Conservation (phyloP, 2,329 filamentous ascomycete species). For the Colletotrichum lindemuthianum region DNA sequence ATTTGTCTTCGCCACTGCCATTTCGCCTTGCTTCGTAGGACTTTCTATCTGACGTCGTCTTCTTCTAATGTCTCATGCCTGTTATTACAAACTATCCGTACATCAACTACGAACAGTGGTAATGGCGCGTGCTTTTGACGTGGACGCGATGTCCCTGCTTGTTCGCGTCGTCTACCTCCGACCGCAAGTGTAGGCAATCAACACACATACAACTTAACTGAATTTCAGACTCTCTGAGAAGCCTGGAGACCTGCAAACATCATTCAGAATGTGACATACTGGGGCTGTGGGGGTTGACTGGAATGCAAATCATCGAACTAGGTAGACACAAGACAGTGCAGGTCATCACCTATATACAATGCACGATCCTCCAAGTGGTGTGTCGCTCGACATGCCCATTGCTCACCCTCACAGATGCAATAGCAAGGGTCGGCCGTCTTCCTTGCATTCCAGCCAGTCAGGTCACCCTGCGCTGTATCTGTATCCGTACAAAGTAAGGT, state of each 20-base stretch:
- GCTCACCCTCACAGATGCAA: slow-evolving; percentile 27
- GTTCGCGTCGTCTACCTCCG: not conserved
- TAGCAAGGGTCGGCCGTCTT: slow-evolving; percentile 16
- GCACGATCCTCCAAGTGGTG: not conserved
- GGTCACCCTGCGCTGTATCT: not conserved
- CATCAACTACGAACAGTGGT: no score
- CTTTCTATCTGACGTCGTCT: no score
- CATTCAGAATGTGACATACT: not conserved
- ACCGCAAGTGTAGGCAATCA: slow-evolving; percentile 18
- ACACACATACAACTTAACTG: slow-evolving; percentile 16
- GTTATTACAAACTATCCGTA: no score
- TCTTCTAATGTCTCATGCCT: no score
- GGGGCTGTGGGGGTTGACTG: no score
- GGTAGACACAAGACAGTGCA: no score
- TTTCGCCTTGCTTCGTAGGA: no score
- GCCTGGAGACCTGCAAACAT: slow-evolving; percentile 1
- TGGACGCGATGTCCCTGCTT: not conserved
- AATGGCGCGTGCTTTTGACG: no score
- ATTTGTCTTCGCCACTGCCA: no score
- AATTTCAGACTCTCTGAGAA: slow-evolving; percentile 1
- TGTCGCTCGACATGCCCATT: slow-evolving; percentile 23
- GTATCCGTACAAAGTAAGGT: no score
- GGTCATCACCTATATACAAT: no score
- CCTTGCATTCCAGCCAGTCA: slow-evolving; percentile 16
- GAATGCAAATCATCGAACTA: no score